phyloP scores from a whole-genome alignment of 306 rosid species.

The Glycine soja region DNA sequence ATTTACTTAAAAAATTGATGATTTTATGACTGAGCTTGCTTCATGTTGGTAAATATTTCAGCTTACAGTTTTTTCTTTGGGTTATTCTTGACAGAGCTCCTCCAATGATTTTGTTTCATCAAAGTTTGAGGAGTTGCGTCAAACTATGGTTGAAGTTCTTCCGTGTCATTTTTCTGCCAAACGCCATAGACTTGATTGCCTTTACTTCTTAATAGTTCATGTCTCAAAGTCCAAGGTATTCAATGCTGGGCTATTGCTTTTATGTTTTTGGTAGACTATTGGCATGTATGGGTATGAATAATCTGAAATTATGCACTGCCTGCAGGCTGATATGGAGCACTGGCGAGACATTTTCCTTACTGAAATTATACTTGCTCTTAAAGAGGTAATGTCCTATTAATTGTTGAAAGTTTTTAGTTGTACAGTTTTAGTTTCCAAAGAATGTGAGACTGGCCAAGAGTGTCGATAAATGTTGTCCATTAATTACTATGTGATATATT shows the following conservation, averaged over 20 bases:
- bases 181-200: conserved; percentile 89
- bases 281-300: neutral
- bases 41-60: conserved; percentile 13
- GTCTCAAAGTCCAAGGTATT: conserved; percentile 67
- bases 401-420: conserved; percentile 8
- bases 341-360: conserved; percentile 65
- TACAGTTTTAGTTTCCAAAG: neutral
- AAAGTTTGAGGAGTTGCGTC: conserved; percentile 64
- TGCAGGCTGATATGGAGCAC: conserved; percentile 48
- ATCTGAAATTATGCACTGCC: conserved; percentile 35
- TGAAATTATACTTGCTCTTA: conserved; percentile 90
- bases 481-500: too few species aligned
- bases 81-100: conserved; percentile 59
- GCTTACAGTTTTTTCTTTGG: conserved; percentile 41
- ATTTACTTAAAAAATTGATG: neutral
- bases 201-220: conserved; percentile 73
- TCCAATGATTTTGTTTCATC: conserved; percentile 63
- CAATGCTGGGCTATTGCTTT: neutral
- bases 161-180: conserved; percentile 87
- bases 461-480: too few species aligned
- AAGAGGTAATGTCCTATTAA: conserved; percentile 68
- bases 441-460: too few species aligned
- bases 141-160: conserved; percentile 65
- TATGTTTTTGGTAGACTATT: conserved; percentile 1
- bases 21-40: conserved; percentile 14